These are phyloP conservation scores for Fusarium drepaniforme DNA, from an alignment of 2,329 filamentous ascomycete genomes.

Conservation along the genomic window DNA sequence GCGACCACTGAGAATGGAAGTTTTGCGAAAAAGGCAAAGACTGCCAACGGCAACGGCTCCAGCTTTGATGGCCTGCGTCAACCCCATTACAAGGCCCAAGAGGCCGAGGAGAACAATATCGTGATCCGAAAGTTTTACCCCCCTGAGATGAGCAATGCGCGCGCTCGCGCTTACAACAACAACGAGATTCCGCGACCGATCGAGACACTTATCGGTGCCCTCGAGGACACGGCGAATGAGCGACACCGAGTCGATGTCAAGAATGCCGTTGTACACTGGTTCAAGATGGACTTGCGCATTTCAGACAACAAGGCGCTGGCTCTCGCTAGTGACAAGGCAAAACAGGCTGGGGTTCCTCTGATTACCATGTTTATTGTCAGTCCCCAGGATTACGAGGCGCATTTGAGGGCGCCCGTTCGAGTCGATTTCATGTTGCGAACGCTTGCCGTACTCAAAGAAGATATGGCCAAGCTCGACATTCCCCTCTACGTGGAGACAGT, in stretches of 20 bases:
- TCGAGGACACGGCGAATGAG: slow-evolving; percentile 68
- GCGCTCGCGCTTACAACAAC: slow-evolving; percentile 80
- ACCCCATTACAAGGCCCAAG: slow-evolving; percentile 60
- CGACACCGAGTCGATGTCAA: slow-evolving; percentile 66
- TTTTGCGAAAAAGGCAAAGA: slow-evolving; percentile 50
- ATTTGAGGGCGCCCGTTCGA: slow-evolving; percentile 77
- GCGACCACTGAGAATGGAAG: slow-evolving; percentile 34
- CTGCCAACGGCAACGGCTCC: slow-evolving; percentile 36
- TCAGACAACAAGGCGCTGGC: slow-evolving; percentile 80
- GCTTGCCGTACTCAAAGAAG: slow-evolving; percentile 72
- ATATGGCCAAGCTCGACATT: slow-evolving; percentile 78
- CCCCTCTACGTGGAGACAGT: slow-evolving; percentile 83
- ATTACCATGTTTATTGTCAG: slow-evolving; percentile 84
- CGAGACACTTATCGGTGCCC: slow-evolving; percentile 71
- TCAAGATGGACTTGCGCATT: slow-evolving; percentile 83
- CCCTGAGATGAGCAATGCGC: slow-evolving; percentile 84
- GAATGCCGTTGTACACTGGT: slow-evolving; percentile 86
- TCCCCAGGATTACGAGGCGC: slow-evolving; percentile 87
- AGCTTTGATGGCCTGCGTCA: slow-evolving; percentile 51
- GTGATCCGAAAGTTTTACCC: slow-evolving; percentile 84
- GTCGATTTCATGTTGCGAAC: slow-evolving; percentile 87
- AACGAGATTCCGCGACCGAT: slow-evolving; percentile 79
- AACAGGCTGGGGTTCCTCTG: slow-evolving; percentile 75
- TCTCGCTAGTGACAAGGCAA: slow-evolving; percentile 74
- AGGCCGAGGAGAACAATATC: slow-evolving; percentile 68